Base-by-base conservation (phyloP, 768 basidiomycete genomes). In the Suillus paluster region DNA sequence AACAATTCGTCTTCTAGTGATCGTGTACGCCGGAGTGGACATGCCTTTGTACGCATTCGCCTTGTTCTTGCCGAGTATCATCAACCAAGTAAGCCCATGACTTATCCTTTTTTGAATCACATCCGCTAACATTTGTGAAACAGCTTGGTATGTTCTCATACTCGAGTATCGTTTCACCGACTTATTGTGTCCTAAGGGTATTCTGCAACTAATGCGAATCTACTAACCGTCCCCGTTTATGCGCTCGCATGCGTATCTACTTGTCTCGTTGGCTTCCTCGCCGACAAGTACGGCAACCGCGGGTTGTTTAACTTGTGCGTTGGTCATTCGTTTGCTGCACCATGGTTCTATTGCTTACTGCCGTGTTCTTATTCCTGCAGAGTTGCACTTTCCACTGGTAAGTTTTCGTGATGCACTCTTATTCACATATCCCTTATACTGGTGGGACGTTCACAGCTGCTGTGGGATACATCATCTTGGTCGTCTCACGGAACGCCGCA, bases 211-310 rank as follows among this genome's bases (percentile, higher is more conserved):
- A 80, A 81, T 0, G 91, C 92, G 9, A 92, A 93, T 71, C 78
- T 93, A 45, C 73, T 93, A 58, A 90, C 89, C 4, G 90, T 92
- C 5, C 92, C 91, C 0, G 89, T 92, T 41, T 94, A 92, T 67
- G 80, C 80, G 9, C 80, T 85, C 48, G 92, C 91, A 12, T 87
- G 89, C 65, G 76, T 87, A 25, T 71, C 86, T 42, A 92, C 91
- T 5, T 89, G 86, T 68, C 57, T 73, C 0, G 85, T 91, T 36
- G 90, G 89, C 7, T 89, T 80, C 70, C 53, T 79, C 10, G 89
- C 89, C 1, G 90, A 92, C 70, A 78, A 83, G 55, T 79, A 81
- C 62, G 84, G 86, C 19, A 78, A 79, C 45, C 78, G 92, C 62
- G 89, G 87, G 2, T 77, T 81, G 52, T 83, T 88, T 65, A 90